These are phyloP conservation scores for Tephrocybe sp. DNA, from an alignment of 768 basidiomycete species.

Conservation along the genomic window DNA sequence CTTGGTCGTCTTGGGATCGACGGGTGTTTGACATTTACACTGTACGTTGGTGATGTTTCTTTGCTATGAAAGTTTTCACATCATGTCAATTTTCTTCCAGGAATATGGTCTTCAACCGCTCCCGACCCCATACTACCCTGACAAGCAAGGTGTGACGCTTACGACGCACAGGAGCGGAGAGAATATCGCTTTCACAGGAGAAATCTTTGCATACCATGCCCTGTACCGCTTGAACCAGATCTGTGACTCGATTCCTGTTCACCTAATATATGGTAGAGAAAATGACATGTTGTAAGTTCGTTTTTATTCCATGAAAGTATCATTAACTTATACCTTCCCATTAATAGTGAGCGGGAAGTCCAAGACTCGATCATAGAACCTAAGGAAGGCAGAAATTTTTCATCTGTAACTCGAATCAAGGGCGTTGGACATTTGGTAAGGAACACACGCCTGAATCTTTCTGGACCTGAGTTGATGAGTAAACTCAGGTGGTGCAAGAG, in stretches of 20 bases:
- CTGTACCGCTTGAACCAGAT: slow-evolving; percentile 26
- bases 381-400: slow-evolving; percentile 22
- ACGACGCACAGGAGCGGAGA: slow-evolving; percentile 24
- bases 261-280: slow-evolving; percentile 27
- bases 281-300: slow-evolving; percentile 28
- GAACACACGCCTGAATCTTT: neutral
- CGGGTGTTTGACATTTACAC: slow-evolving; percentile 24
- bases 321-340: neutral
- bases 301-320: neutral
- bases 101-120: slow-evolving; percentile 25
- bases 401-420: slow-evolving; percentile 23
- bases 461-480: neutral
- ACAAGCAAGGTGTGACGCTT: slow-evolving; percentile 23
- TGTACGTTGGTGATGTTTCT: slow-evolving; percentile 11
- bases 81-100: slow-evolving; percentile 5
- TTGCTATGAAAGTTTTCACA: neutral
- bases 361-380: slow-evolving; percentile 25
- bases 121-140: slow-evolving; percentile 26
- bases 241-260: slow-evolving; percentile 23
- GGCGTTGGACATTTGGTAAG: slow-evolving; percentile 30
- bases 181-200: slow-evolving; percentile 25
- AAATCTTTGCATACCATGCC: slow-evolving; percentile 18
- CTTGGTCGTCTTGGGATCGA: slow-evolving; percentile 24
- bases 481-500: slow-evolving; percentile 24
- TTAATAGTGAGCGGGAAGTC: slow-evolving; percentile 19